phyloP scores from a whole-genome alignment of 2,329 filamentous ascomycete genomes.

The Fonsecaea erecta region DNA sequence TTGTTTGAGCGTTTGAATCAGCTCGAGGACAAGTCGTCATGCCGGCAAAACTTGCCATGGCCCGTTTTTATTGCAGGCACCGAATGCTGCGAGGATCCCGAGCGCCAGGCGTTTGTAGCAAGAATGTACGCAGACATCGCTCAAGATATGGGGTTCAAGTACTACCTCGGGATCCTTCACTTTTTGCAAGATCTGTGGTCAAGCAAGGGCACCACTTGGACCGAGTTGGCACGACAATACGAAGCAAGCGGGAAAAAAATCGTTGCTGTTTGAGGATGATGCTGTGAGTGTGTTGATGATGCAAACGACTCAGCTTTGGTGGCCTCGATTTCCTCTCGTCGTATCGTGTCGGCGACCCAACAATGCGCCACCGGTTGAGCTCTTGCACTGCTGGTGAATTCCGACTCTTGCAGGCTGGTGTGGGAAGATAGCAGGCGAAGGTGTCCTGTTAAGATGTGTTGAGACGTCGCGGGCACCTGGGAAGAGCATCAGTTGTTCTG shows the following conservation, averaged over 20 bases:
- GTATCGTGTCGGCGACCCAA: background rate
- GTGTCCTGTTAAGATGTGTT: background rate
- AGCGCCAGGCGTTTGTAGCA: constrained; percentile 25
- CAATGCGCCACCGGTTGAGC: background rate
- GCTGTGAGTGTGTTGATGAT: background rate
- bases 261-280: constrained; percentile 26
- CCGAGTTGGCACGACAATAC: constrained; percentile 26
- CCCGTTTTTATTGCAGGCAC: constrained; percentile 40
- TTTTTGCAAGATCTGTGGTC: constrained; percentile 33
- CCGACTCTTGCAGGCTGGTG: background rate
- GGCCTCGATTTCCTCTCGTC: background rate
- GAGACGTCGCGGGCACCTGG: background rate
- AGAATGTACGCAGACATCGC: constrained; percentile 27
- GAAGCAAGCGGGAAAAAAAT: constrained; percentile 26
- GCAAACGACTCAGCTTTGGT: background rate
- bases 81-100: constrained; percentile 31
- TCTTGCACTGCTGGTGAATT: background rate
- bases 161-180: constrained; percentile 29
- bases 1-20: constrained; percentile 31
- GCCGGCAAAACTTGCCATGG: constrained; percentile 41
- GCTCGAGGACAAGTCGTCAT: constrained; percentile 30
- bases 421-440: background rate
- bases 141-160: constrained; percentile 31
- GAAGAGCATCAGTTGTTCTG: background rate
- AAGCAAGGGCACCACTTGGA: constrained; percentile 17